A percentile compares a stretch with the other conserved stretches of the same genome.
phyloP scores from a whole-genome alignment of 2,329 filamentous ascomycete genomes.

The Microcera coccophila region DNA sequence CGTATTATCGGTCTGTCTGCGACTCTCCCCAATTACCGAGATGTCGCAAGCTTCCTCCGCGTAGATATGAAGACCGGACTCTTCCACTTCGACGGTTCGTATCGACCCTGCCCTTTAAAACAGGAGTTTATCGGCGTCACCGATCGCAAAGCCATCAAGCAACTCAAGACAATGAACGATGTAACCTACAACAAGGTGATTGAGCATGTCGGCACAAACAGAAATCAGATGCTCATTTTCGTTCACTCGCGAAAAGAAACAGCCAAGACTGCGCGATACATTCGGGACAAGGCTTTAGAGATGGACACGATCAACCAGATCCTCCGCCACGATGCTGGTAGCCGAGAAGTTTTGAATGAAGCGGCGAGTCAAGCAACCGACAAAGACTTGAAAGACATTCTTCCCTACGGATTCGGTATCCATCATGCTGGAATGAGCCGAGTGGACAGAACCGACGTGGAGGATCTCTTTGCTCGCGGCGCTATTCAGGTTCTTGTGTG shows the following conservation, averaged over 20 bases:
- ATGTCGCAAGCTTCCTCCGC: constrained; percentile 92
- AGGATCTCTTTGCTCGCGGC: constrained; percentile 88
- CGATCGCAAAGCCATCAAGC: constrained; percentile 97
- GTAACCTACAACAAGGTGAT: constrained; percentile 97
- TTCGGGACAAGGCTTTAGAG: constrained; percentile 95
- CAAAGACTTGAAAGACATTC: constrained; percentile 82
- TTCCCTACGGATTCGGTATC: constrained; percentile 96
- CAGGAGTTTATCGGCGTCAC: constrained; percentile 98
- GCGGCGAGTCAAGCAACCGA: constrained; percentile 81
- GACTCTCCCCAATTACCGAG: constrained; percentile 91
- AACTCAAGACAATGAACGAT: constrained; percentile 98
- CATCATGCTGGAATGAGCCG: constrained; percentile 97
- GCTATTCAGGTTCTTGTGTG: constrained; percentile 93
- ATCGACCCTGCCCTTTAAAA: constrained; percentile 85
- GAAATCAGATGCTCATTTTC: constrained; percentile 98
- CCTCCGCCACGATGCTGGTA: constrained; percentile 85
- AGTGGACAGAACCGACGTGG: constrained; percentile 90
- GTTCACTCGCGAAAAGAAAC: constrained; percentile 98
- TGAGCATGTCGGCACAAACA: constrained; percentile 87
- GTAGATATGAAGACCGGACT: constrained; percentile 81
- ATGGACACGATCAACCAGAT: constrained; percentile 96
- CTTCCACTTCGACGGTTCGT: constrained; percentile 95
- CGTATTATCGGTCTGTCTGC: constrained; percentile 89
- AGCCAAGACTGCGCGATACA: constrained; percentile 92
- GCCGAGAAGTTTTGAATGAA: constrained; percentile 79